phyloP scores from a whole-genome alignment of 2,329 filamentous ascomycete genomes.

The Ophiocordyceps polyrhachis-furcata region DNA sequence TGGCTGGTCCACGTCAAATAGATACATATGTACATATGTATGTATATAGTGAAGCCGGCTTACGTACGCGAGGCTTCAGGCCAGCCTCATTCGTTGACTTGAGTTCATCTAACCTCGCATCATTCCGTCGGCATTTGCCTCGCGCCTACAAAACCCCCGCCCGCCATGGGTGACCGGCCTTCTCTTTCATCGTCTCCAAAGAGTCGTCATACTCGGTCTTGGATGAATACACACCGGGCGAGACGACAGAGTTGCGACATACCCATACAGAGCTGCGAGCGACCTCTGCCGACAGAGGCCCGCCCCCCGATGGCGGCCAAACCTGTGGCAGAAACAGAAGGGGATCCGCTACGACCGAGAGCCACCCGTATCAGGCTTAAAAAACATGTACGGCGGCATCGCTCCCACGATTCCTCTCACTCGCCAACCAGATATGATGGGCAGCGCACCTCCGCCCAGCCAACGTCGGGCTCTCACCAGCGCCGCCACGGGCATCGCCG shows the following conservation, averaged over 20 bases:
- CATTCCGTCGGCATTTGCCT: neutral
- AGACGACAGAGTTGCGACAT: neutral
- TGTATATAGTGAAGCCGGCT: too few relatives aligned
- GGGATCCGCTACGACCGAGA: slow-evolving; percentile 10
- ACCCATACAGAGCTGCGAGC: neutral
- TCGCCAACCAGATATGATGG: slow-evolving; percentile 8
- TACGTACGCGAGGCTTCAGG: neutral
- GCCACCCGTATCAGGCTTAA: slow-evolving; percentile 17
- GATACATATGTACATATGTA: too few relatives aligned
- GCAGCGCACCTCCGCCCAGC: slow-evolving; percentile 5
- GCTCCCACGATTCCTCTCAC: slow-evolving; percentile 1
- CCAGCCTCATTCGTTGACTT: neutral
- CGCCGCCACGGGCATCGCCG: slow-evolving; percentile 12
- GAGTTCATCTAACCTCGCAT: neutral
- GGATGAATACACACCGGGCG: slow-evolving; percentile 21
- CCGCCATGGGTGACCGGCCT: slow-evolving; percentile 14
- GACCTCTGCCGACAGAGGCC: neutral
- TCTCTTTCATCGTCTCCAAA: slow-evolving; percentile 13
- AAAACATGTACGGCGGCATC: slow-evolving; percentile 8
- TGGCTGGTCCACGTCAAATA: neutral
- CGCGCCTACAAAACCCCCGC: neutral
- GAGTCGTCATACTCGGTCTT: slow-evolving; percentile 29
- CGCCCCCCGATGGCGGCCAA: neutral
- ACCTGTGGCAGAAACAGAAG: slow-evolving; percentile 4
- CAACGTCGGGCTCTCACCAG: slow-evolving; percentile 4